phyloP scores from a whole-genome alignment of 2,329 filamentous ascomycete genomes.

The Emericellopsis cladophorae region DNA sequence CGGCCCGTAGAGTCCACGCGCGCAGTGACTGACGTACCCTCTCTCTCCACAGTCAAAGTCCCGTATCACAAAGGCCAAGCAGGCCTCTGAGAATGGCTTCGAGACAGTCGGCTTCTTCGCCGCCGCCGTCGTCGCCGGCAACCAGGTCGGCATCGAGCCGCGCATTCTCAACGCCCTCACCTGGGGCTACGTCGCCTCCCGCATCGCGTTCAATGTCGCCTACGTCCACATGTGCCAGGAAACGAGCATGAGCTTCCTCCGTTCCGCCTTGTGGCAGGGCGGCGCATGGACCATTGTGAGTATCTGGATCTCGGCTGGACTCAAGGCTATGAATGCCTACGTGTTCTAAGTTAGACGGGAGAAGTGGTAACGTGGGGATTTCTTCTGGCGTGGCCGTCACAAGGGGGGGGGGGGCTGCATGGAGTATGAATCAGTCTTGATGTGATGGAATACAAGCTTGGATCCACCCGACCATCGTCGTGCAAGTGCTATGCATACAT shows the following conservation, averaged over 20 bases:
- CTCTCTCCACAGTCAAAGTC: constrained; percentile 25
- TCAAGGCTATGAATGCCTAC: constrained; percentile 3
- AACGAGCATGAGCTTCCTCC: constrained; percentile 16
- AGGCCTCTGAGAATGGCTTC: constrained; percentile 28
- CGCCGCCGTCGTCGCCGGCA: constrained; percentile 30
- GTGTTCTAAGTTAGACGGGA: neutral
- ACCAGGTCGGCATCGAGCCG: constrained; percentile 24
- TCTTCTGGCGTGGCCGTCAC: too few relatives aligned
- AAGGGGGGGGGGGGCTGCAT: too few relatives aligned
- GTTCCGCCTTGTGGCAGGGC: constrained; percentile 23
- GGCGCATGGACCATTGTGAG: constrained; percentile 18
- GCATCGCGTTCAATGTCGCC: constrained; percentile 24
- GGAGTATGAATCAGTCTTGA: too few relatives aligned
- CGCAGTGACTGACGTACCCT: neutral
- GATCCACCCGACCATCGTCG: too few relatives aligned
- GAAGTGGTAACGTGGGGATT: too few relatives aligned
- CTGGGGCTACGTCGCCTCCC: constrained; percentile 23
- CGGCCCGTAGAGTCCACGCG: too few relatives aligned
- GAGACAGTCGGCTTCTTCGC: constrained; percentile 31
- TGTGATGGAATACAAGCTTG: too few relatives aligned
- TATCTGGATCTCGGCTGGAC: constrained; percentile 28
- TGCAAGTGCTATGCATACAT: too few relatives aligned
- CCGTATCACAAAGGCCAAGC: constrained; percentile 38
- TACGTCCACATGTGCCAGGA: constrained; percentile 31
- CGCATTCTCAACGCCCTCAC: constrained; percentile 25